Evolutionary conservation across 257 asterid genomes (phyloP).

Genomic region (Plantago elongata): DNA sequence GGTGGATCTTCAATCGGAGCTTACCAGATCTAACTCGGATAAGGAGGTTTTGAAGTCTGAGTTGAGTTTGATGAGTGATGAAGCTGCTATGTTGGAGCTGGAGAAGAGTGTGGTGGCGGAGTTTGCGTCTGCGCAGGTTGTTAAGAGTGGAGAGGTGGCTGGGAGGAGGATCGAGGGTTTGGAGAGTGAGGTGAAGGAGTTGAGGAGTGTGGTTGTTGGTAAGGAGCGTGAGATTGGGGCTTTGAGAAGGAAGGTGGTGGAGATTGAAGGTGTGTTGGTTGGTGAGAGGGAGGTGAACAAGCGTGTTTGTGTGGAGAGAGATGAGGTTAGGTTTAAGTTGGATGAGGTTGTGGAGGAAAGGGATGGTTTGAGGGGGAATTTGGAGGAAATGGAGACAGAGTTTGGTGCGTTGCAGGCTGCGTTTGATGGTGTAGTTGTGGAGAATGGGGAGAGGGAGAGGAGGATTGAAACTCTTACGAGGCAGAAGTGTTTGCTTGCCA

Average conservation of each 20-base stretch:
- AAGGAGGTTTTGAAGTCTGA: conserved; percentile 36
- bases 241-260: conserved; percentile 36
- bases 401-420: conserved; percentile 32
- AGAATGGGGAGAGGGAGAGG: conserved; percentile 36
- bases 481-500: conserved; percentile 37
- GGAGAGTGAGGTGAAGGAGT: conserved; percentile 36
- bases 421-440: conserved; percentile 25
- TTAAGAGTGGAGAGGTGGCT: conserved; percentile 28
- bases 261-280: conserved; percentile 27
- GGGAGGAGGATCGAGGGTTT: conserved; percentile 31
- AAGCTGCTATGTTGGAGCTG: conserved; percentile 40
- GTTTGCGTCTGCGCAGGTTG: conserved; percentile 44
- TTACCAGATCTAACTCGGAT: conserved; percentile 46
- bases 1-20: conserved; percentile 41
- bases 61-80: conserved; percentile 41
- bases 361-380: conserved; percentile 24
- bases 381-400: conserved; percentile 36
- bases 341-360: conserved; percentile 34
- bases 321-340: conserved; percentile 34
- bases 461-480: conserved; percentile 28
- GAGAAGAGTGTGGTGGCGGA: conserved; percentile 50
- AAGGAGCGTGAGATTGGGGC: conserved; percentile 37
- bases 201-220: conserved; percentile 37
- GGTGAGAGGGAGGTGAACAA: conserved; percentile 34
- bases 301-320: conserved; percentile 37